A percentile compares a stretch with the other conserved stretches of the same genome.
Conservation (phyloP, 108 stramenopile species). For the Nitzschia sp. region DNA sequence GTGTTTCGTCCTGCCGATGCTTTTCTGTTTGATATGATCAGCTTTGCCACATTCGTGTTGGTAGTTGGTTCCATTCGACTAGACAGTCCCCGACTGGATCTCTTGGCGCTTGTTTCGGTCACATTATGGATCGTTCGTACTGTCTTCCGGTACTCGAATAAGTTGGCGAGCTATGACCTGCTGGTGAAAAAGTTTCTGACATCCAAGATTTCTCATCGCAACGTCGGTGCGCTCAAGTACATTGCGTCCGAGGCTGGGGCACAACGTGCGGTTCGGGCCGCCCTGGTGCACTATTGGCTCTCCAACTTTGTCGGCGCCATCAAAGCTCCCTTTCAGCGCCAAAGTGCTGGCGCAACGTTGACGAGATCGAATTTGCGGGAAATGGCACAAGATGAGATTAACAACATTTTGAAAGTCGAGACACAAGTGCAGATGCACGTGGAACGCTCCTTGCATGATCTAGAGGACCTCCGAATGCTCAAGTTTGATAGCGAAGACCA, state of each 20-base stretch:
- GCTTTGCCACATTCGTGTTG: slow-evolving; percentile 52
- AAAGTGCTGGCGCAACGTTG: slow-evolving; percentile 1
- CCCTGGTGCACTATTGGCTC: slow-evolving; percentile 48
- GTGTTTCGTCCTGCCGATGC: slow-evolving; percentile 86
- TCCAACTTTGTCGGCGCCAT: slow-evolving; percentile 18
- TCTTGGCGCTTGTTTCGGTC: slow-evolving; percentile 74
- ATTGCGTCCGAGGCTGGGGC: slow-evolving; percentile 64
- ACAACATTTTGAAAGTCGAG: slow-evolving; percentile 19
- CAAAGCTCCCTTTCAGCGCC: slow-evolving; percentile 8
- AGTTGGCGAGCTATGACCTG: slow-evolving; percentile 82
- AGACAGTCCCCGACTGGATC: slow-evolving; percentile 72
- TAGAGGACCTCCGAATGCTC: slow-evolving; percentile 54
- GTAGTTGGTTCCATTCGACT: slow-evolving; percentile 65
- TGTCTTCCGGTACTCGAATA: slow-evolving; percentile 82
- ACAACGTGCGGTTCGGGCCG: slow-evolving; percentile 64
- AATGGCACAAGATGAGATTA: slow-evolving; percentile 23
- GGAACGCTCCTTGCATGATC: slow-evolving; percentile 56
- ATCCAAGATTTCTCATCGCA: slow-evolving; percentile 72
- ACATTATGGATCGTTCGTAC: slow-evolving; percentile 67
- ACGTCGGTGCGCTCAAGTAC: slow-evolving; percentile 74
- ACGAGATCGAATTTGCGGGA: slow-evolving; percentile 2
- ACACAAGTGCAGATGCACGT: slow-evolving; percentile 57
- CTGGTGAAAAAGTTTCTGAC: slow-evolving; percentile 86
- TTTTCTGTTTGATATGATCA: slow-evolving; percentile 73
- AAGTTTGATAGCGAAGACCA: slow-evolving; percentile 7